phyloP scores from a whole-genome alignment of 202 grass and related monocot species.

The Eragrostis tef region DNA sequence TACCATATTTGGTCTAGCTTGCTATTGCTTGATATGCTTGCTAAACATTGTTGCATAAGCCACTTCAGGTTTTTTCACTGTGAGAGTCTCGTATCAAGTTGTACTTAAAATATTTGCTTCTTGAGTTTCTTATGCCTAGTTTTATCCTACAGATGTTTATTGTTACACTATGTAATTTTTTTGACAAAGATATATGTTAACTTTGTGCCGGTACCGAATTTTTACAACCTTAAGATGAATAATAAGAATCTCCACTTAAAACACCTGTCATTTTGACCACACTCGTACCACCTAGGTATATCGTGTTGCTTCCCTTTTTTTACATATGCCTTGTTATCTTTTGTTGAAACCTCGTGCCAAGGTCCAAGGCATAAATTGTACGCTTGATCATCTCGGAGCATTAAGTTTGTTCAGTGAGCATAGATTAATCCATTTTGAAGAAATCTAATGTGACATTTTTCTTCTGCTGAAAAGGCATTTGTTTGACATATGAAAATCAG shows the following conservation, averaged over 20 bases:
- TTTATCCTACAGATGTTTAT: neutral
- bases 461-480: conserved; percentile 58
- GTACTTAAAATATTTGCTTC: conserved; percentile 1
- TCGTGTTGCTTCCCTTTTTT: neutral
- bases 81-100: neutral
- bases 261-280: neutral
- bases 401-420: neutral
- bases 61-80: neutral
- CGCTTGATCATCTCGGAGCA: neutral
- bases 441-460: conserved; percentile 39
- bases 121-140: neutral
- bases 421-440: conserved; percentile 7
- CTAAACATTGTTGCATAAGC: neutral
- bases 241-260: neutral
- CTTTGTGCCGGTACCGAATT: neutral
- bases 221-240: neutral
- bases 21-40: neutral
- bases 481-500: conserved; percentile 85
- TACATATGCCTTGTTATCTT: neutral
- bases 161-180: neutral
- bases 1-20: neutral
- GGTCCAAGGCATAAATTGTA: neutral
- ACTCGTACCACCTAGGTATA: neutral
- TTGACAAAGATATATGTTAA: neutral
- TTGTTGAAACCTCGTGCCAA: neutral